Base-by-base conservation (phyloP, 1,284 basidiomycete genomes). In the Ustilago cynodontis region DNA sequence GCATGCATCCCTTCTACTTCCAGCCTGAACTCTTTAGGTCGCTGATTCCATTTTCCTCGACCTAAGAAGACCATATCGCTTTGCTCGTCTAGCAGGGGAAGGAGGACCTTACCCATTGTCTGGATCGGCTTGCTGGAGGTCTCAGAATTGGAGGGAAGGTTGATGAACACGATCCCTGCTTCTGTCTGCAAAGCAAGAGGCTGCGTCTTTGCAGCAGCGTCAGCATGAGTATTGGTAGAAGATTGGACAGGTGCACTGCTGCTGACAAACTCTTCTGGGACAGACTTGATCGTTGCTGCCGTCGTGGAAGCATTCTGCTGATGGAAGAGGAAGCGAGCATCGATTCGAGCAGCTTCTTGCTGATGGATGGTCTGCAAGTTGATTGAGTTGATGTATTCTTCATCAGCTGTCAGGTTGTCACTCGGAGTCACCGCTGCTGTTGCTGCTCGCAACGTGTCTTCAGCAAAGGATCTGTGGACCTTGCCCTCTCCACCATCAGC, bases 21-120 rank as follows among this genome's bases (percentile, higher is more conserved):
- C 8, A 31, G 20, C 5, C 78, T 53, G 52, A 79, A 79, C 24
- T 66, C 50, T 20, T 62, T 64, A 3, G 70, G 64, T 11, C 78
- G 54, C 41, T 79, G 78, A 39, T 59, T 65, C 53, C 71, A 58
- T 28, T 80, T 80, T 8, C 78, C 78, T 26, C 77, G 50, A 3
- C 78, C 78, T 35, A 80, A 43, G 7, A 80, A 37, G 14, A 80
- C 43, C 68, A 80, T 61, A 39, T 80, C 78, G 26, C 43, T 51
- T 11, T 52, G 59, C 37, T 57, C 57, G 24, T 74, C 68, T 3
- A 70, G 39, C 11, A 79, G 39, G 1, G 70, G 66, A 1, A 66
- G 39, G 3, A 76, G 56, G 3, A 67, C 20, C 14, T 33, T 47
- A 52, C 57, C 41, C 57, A 69, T 64, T 41, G 59, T 65, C 7